Base-by-base conservation (phyloP, 2,329 filamentous ascomycete genomes). In the Alternaria metachromatica region DNA sequence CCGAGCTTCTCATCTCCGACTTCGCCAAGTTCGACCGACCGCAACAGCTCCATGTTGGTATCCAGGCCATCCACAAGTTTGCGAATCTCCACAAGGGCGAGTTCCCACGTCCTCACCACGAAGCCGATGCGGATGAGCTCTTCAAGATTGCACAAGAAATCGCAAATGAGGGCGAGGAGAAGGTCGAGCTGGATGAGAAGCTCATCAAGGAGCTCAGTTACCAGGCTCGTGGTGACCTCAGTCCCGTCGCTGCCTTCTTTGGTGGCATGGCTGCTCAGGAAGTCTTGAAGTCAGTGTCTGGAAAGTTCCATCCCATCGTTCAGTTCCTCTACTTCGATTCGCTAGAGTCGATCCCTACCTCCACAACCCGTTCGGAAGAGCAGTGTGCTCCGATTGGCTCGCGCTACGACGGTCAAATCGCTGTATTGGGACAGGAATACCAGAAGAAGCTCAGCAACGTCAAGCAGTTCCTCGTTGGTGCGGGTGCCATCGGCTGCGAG, bases 281-380 rank as follows among this genome's bases (percentile, higher is more conserved):
- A 81, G 91, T 97, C 21, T 87, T 99, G 65, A 99, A 99, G 83
- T 93, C 95, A 18, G 93, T 99, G 7, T 99, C 96, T 56, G 96
- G 96, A 72, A 99, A 99, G 82, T 99, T 99, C 84, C 89, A 93
- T 74, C 96, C 96, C n/a, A 90, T 98, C 69, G 87, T 92, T 71
- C 96, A 99, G 80, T 98, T 92, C 89, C 87, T 99, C 79, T 98
- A 99, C 85, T 96, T 97, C 73, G 96, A 99, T 81, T 97, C 96
- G 2, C 85, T 99, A n/a, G 96, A 99, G 81, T 97, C 96, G 10
- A 86, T 99, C 3, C 95, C 96, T 2, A 87, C 89, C 2, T 92
- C 88, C 15, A 87, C 86, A 48, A 85, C 87, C 67, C 90, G 96
- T 69, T 93, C 91, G 4, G 92, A 96, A 74, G 94, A 97, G 81